Conservation (phyloP, 176 grass and related monocot genomes). For the Tillandsia leiboldiana region DNA sequence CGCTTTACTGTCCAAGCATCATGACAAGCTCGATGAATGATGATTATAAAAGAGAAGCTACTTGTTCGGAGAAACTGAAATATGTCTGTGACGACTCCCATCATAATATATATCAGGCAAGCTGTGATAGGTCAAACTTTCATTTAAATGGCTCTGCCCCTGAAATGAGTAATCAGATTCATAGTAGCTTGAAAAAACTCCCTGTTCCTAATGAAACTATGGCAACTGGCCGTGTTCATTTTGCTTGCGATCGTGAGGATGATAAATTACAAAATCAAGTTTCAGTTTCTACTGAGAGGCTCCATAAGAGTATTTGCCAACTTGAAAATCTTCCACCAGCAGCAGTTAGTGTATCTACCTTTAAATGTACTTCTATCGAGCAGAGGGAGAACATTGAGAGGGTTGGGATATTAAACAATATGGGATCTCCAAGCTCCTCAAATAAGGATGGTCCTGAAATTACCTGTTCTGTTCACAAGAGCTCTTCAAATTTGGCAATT, state of each 20-base stretch:
- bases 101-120: neutral
- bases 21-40: conserved; percentile 30
- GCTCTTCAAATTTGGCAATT: conserved; percentile 22
- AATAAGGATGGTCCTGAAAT: conserved; percentile 23
- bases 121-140: conserved; percentile 5
- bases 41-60: conserved; percentile 38
- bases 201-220: conserved; percentile 14
- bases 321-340: conserved; percentile 22
- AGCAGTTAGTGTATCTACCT: conserved; percentile 10
- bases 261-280: conserved; percentile 22
- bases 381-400: conserved; percentile 2
- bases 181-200: conserved; percentile 20
- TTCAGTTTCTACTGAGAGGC: conserved; percentile 14
- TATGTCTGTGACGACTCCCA: neutral
- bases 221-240: conserved; percentile 11
- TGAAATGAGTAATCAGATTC: conserved; percentile 9
- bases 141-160: conserved; percentile 14
- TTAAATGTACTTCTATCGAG: neutral
- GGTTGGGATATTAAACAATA: conserved; percentile 14
- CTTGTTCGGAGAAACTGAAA: conserved; percentile 17
- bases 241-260: conserved; percentile 21
- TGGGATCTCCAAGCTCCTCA: conserved; percentile 22
- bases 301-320: conserved; percentile 6
- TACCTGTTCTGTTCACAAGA: conserved; percentile 1
- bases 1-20: conserved; percentile 53